Percentiles rank a stretch among this genome's conserved stretches.
phyloP scores from a whole-genome alignment of 2,329 filamentous ascomycete species.

The Colletotrichum sublineola region DNA sequence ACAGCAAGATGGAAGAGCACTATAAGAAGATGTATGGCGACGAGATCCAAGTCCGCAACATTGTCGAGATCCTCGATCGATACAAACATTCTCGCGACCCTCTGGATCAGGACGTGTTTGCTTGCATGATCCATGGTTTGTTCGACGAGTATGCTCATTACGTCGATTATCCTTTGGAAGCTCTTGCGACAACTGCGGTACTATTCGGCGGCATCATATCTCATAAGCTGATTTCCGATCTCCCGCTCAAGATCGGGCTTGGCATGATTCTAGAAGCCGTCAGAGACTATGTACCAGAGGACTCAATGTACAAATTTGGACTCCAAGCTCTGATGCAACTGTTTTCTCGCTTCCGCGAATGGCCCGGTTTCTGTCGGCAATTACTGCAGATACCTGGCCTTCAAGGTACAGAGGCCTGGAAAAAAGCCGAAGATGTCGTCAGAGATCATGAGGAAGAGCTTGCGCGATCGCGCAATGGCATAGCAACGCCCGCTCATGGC shows the following conservation, averaged over 20 bases:
- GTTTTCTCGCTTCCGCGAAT: slow-evolving; percentile 85
- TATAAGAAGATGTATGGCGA: slow-evolving; percentile 99
- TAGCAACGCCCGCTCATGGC: slow-evolving; percentile 53
- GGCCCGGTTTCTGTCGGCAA: slow-evolving; percentile 94
- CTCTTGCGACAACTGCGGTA: slow-evolving; percentile 93
- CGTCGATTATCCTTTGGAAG: slow-evolving; percentile 94
- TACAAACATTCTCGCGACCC: slow-evolving; percentile 91
- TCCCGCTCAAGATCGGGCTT: slow-evolving; percentile 93
- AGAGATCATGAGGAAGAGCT: slow-evolving; percentile 74
- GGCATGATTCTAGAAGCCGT: slow-evolving; percentile 99
- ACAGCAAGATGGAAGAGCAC: slow-evolving; percentile 94
- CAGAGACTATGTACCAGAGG: slow-evolving; percentile 82
- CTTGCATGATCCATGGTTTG: slow-evolving; percentile 97
- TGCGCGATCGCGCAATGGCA: slow-evolving; percentile 67
- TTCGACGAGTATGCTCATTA: slow-evolving; percentile 99
- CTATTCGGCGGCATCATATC: slow-evolving; percentile 97
- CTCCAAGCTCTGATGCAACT: slow-evolving; percentile 94
- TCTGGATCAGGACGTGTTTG: slow-evolving; percentile 92
- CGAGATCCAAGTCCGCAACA: slow-evolving; percentile 86
- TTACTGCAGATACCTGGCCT: slow-evolving; percentile 86
- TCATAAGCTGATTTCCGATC: slow-evolving; percentile 88
- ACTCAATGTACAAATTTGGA: slow-evolving; percentile 98
- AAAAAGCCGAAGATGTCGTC: slow-evolving; percentile 85
- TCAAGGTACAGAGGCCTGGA: slow-evolving; percentile 86
- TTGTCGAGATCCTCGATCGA: slow-evolving; percentile 85